A percentile compares a stretch with the other conserved stretches of the same genome.
These are phyloP conservation scores for Diaporthe eres DNA, from an alignment of 2,329 filamentous ascomycete species.

Conservation along the genomic window DNA sequence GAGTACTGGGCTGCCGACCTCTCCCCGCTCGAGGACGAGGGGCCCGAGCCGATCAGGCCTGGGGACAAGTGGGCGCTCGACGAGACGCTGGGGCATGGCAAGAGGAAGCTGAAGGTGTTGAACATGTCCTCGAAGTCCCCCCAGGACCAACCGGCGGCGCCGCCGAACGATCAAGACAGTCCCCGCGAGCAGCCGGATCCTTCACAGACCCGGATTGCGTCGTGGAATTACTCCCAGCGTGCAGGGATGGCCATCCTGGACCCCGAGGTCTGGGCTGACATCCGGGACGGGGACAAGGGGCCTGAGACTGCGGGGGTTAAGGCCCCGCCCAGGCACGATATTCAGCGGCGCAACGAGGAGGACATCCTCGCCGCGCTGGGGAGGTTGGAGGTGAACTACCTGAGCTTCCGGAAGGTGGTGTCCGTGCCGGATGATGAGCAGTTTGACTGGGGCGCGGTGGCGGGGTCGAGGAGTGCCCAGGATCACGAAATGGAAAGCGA, in stretches of 20 bases:
- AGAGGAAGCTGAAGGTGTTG: not conserved
- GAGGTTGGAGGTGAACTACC: not conserved
- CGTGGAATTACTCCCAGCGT: not conserved
- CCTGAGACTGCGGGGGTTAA: no score
- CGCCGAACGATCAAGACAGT: not conserved
- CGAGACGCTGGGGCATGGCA: not conserved
- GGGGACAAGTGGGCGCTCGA: slow-evolving; percentile 28
- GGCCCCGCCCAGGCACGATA: not conserved
- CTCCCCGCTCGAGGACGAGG: not conserved
- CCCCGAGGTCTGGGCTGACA: slow-evolving; percentile 34
- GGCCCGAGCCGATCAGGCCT: not conserved
- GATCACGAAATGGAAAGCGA: not conserved
- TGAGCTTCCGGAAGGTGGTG: slow-evolving; percentile 4
- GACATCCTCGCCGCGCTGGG: slow-evolving; percentile 29
- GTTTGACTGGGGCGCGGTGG: not conserved
- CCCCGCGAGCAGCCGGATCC: not conserved
- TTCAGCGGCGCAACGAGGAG: slow-evolving; percentile 32
- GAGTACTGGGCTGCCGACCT: slow-evolving; percentile 10
- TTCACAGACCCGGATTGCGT: not conserved
- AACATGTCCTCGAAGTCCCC: not conserved
- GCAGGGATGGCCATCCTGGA: slow-evolving; percentile 28
- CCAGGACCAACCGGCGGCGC: not conserved
- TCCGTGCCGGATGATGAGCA: not conserved
- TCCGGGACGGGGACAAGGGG: no score
- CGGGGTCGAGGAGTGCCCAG: not conserved